A percentile compares a stretch with the other conserved stretches of the same genome.
Conservation (phyloP, 306 rosid genomes). For the Fagus crenata region DNA sequence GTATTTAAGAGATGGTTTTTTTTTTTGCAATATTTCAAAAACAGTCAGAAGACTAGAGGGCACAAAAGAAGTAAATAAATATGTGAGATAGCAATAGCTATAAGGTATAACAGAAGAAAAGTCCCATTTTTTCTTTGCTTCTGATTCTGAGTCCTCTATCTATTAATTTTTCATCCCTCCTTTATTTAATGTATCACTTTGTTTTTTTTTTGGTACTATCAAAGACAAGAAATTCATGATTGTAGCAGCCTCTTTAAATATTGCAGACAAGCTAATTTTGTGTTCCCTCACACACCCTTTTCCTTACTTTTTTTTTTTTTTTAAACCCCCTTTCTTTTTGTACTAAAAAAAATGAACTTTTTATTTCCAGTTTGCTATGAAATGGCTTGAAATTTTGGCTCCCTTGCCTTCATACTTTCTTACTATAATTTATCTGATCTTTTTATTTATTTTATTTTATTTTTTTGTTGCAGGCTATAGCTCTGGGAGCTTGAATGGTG, state of each 20-base stretch:
- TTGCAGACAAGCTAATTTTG: conserved; percentile 24
- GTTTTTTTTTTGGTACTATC: conserved; percentile 10
- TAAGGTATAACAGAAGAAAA: conserved; percentile 26
- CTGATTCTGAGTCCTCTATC: conserved; percentile 32
- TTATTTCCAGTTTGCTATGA: not conserved
- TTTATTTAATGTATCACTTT: conserved; percentile 23
- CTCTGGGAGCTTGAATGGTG: conserved; percentile 45
- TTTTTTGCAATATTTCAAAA: conserved; percentile 29
- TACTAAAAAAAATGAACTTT: conserved; percentile 2
- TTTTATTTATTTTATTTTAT: not conserved
- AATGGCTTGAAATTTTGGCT: not conserved
- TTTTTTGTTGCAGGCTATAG: conserved; percentile 43
- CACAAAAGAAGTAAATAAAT: conserved; percentile 40
- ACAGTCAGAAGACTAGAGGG: conserved; percentile 22
- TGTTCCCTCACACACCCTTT: conserved; percentile 21
- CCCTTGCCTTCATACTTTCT: not conserved
- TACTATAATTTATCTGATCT: not conserved
- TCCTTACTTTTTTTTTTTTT: not conserved
- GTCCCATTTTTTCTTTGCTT: conserved; percentile 38
- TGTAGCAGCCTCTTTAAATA: conserved; percentile 20
- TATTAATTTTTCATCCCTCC: conserved; percentile 17
- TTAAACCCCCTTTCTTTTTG: not conserved
- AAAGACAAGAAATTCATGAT: conserved; percentile 23
- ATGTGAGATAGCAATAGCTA: conserved; percentile 9
- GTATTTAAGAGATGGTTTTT: conserved; percentile 36